These are phyloP conservation scores for Nothophytophthora sp. DNA, from an alignment of 352 stramenopile genomes.

Conservation along the genomic window DNA sequence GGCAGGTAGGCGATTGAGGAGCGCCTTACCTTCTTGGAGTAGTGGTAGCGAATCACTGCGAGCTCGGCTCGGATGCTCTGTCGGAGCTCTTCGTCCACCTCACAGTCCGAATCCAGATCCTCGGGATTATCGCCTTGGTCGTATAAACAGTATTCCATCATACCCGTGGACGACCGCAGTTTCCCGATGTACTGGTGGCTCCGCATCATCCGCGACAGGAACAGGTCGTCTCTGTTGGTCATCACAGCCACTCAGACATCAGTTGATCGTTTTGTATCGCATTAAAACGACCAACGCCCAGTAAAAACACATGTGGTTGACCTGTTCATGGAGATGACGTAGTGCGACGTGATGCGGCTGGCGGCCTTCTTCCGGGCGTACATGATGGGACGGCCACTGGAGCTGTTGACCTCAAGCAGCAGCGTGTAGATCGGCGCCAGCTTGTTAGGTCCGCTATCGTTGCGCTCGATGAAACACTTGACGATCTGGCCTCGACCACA, in stretches of 20 bases:
- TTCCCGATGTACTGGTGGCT: constrained; percentile 90
- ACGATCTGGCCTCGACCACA: constrained; percentile 77
- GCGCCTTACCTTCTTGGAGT: constrained; percentile 60
- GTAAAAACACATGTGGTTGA: constrained; percentile 7
- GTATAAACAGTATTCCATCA: constrained; percentile 88
- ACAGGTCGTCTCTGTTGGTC: constrained; percentile 81
- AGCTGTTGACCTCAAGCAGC: constrained; percentile 84
- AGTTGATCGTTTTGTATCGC: no score
- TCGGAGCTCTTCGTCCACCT: constrained; percentile 75
- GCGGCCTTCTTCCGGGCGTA: constrained; percentile 81
- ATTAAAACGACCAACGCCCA: no score
- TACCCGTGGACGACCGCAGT: constrained; percentile 71
- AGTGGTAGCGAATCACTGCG: constrained; percentile 70
- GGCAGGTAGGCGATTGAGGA: no score
- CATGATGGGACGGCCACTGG: constrained; percentile 81
- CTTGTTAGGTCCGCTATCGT: constrained; percentile 75
- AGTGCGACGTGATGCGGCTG: constrained; percentile 82
- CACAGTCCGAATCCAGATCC: constrained; percentile 81
- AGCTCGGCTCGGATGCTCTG: constrained; percentile 79
- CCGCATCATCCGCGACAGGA: constrained; percentile 72
- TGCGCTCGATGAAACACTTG: constrained; percentile 91
- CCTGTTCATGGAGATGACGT: constrained; percentile 87
- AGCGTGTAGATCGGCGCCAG: constrained; percentile 84
- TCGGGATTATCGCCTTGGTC: constrained; percentile 86
- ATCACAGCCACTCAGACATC: no score